Evolutionary conservation across 331 rosid species (phyloP).

Genomic region (Acacia concinna): DNA sequence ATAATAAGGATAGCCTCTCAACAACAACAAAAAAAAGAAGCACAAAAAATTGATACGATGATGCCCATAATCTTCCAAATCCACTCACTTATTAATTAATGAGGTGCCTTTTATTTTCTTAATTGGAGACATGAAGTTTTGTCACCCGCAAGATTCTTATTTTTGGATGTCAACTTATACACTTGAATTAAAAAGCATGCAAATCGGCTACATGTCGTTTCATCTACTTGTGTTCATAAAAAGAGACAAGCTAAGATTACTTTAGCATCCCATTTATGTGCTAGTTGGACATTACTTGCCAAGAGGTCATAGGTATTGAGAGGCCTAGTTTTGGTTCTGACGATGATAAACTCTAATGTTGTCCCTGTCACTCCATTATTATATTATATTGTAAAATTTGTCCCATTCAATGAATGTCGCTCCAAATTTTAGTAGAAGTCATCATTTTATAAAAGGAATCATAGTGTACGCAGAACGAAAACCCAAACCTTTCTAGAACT

Average conservation of each 20-base stretch:
- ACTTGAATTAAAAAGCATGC: background rate
- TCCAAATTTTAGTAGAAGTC: background rate
- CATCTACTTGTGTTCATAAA: background rate
- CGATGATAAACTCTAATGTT: constrained; percentile 1
- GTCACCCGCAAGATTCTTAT: constrained; percentile 1
- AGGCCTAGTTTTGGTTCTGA: constrained; percentile 9
- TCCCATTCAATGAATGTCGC: constrained; percentile 21
- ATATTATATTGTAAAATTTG: background rate
- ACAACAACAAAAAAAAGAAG: too few relatives aligned
- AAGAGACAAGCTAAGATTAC: background rate
- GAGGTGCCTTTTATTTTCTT: background rate
- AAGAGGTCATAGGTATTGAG: constrained; percentile 16
- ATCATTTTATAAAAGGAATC: background rate
- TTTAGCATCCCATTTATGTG: background rate
- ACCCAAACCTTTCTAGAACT: background rate
- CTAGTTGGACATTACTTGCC: constrained; percentile 15
- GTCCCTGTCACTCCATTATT: constrained; percentile 1
- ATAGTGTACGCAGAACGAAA: background rate
- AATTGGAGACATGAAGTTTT: background rate
- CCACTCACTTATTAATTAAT: constrained; percentile 22
- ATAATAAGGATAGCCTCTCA: background rate
- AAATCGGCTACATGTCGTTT: background rate
- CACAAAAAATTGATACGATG: background rate
- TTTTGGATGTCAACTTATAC: background rate
- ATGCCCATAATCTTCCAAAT: constrained; percentile 16